Conservation (phyloP, 208 protist species). For the Strigomonas culicis region DNA sequence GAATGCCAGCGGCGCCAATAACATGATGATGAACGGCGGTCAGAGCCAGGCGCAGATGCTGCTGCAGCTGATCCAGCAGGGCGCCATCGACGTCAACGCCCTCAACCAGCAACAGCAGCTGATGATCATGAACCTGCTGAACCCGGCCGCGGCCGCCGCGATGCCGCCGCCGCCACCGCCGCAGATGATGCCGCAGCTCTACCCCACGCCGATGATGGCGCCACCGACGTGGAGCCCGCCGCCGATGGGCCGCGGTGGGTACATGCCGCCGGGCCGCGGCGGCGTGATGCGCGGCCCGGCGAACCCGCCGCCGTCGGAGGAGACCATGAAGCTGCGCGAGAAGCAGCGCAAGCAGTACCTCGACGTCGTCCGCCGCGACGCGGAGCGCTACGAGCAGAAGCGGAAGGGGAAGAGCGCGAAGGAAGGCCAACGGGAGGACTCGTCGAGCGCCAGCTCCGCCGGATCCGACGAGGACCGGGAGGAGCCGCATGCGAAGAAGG, state of each 20-base stretch:
- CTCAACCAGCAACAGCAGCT: constrained; percentile 55
- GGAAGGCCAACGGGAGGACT: constrained; percentile 18
- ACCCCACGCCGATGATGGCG: constrained; percentile 1
- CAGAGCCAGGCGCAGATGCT: constrained; percentile 55
- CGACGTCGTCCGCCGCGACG: constrained; percentile 65
- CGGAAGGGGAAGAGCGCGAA: constrained; percentile 33
- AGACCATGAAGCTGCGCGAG: constrained; percentile 72
- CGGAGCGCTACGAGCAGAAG: constrained; percentile 75
- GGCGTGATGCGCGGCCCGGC: constrained; percentile 18
- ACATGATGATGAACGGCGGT: background rate
- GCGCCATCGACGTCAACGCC: constrained; percentile 56
- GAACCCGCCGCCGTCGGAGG: constrained; percentile 56
- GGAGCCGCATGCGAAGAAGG: background rate
- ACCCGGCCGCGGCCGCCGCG: constrained; percentile 9
- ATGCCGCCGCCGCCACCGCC: background rate
- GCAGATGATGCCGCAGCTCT: background rate
- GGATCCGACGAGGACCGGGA: constrained; percentile 22
- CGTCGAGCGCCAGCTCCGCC: constrained; percentile 17
- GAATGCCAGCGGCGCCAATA: constrained; percentile 16
- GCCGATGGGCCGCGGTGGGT: background rate
- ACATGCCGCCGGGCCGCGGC: constrained; percentile 13
- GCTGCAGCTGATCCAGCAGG: constrained; percentile 67
- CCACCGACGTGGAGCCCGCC: constrained; percentile 10
- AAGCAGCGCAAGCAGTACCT: constrained; percentile 80
- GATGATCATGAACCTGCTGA: constrained; percentile 34